These are phyloP conservation scores for Citrullus mucosospermus DNA, from an alignment of 306 rosid genomes.

Conservation along the genomic window DNA sequence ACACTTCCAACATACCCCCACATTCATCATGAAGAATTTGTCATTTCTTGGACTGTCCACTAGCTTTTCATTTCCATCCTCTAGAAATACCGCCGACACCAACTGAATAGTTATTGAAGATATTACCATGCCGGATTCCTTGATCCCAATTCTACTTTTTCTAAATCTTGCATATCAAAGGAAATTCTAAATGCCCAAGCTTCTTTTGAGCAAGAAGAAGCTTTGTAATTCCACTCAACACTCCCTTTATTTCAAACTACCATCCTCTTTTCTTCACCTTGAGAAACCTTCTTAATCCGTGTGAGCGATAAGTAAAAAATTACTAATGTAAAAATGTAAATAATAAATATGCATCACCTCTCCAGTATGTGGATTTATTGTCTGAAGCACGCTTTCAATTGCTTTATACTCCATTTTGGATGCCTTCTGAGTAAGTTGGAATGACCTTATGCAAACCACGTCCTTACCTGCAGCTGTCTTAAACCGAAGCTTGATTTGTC, in stretches of 20 bases:
- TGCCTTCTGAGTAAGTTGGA: constrained; percentile 87
- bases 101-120: background rate
- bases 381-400: constrained; percentile 91
- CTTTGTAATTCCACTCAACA: background rate
- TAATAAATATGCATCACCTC: constrained; percentile 33
- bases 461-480: constrained; percentile 83
- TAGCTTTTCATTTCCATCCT: background rate
- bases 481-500: constrained; percentile 88
- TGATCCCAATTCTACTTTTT: background rate
- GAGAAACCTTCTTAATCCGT: background rate
- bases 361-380: constrained; percentile 82
- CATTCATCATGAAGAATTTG: background rate
- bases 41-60: background rate
- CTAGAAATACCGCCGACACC: background rate
- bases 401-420: constrained; percentile 96
- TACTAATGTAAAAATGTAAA: background rate
- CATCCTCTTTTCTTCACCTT: background rate
- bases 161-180: background rate
- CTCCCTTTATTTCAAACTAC: background rate
- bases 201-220: background rate
- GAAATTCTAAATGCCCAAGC: background rate
- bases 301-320: background rate
- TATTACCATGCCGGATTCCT: background rate
- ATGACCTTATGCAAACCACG: constrained; percentile 79
- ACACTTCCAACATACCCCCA: background rate